phyloP scores from a whole-genome alignment of 345 rosid species.

The Punica granatum region DNA sequence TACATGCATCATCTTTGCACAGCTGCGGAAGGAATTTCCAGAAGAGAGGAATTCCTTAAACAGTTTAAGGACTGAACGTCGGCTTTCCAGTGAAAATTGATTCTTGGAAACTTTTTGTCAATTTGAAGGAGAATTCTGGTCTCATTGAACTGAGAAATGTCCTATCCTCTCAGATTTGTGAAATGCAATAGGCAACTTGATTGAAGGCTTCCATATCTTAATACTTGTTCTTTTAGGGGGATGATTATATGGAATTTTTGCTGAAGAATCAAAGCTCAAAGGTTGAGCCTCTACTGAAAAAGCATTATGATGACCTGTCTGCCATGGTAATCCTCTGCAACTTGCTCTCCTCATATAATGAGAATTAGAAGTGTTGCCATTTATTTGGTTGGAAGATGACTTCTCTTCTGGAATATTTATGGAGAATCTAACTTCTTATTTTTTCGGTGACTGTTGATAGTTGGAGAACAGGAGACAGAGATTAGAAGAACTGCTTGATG shows the following conservation, averaged over 20 bases:
- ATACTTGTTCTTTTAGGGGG: constrained; percentile 19
- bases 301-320: constrained; percentile 37
- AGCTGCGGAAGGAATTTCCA: neutral
- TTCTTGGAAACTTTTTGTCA: neutral
- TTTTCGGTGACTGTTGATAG: constrained; percentile 16
- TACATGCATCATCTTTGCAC: neutral
- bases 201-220: neutral
- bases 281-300: constrained; percentile 33
- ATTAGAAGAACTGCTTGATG: constrained; percentile 43
- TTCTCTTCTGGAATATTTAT: neutral
- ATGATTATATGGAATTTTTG: constrained; percentile 41
- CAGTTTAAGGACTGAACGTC: neutral
- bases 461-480: constrained; percentile 43
- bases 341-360: neutral
- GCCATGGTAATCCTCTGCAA: constrained; percentile 28
- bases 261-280: constrained; percentile 21
- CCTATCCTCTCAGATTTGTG: neutral
- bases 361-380: neutral
- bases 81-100: neutral
- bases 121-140: neutral
- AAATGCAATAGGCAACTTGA: neutral
- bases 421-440: neutral
- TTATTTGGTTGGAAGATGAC: neutral
- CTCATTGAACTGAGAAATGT: neutral
- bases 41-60: neutral